Evolutionary conservation across 2,329 filamentous ascomycete genomes (phyloP).

Genomic region (Aspergillus calidoustus): DNA sequence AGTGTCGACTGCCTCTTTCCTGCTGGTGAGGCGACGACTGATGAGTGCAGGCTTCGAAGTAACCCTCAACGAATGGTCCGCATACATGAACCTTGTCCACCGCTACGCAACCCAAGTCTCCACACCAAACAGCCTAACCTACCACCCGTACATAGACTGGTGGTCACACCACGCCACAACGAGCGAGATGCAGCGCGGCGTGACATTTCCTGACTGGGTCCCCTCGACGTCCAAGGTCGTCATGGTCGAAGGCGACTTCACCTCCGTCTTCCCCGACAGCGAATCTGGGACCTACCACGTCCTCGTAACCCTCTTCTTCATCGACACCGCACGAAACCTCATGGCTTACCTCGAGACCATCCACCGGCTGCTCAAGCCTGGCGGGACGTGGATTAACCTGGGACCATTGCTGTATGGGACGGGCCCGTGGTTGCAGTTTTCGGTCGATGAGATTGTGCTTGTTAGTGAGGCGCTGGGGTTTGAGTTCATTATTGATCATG

Average conservation of each 20-base stretch:
- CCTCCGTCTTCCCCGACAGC: conserved; percentile 39
- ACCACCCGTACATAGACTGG: conserved; percentile 61
- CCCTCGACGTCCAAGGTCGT: conserved; percentile 43
- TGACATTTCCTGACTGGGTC: conserved; percentile 52
- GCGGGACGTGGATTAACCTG: conserved; percentile 61
- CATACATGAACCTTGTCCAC: conserved; percentile 62
- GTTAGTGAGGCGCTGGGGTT: conserved; percentile 59
- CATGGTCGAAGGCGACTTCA: conserved; percentile 61
- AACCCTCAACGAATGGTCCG: conserved; percentile 62
- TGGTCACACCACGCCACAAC: conserved; percentile 61
- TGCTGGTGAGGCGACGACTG: not conserved
- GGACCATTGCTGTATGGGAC: conserved; percentile 62
- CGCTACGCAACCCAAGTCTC: conserved; percentile 51
- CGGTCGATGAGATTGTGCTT: conserved; percentile 57
- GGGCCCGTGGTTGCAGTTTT: conserved; percentile 59
- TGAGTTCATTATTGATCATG: conserved; percentile 42
- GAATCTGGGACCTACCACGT: conserved; percentile 49
- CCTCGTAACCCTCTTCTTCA: conserved; percentile 63
- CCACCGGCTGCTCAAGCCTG: conserved; percentile 50
- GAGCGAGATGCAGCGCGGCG: conserved; percentile 51
- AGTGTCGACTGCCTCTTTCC: not conserved
- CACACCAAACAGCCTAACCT: conserved; percentile 17
- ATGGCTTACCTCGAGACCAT: conserved; percentile 62
- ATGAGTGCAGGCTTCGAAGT: conserved; percentile 52
- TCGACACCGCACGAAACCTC: conserved; percentile 63